Conservation (phyloP, 2,329 filamentous ascomycete genomes). For the Neoascochyta sp. region DNA sequence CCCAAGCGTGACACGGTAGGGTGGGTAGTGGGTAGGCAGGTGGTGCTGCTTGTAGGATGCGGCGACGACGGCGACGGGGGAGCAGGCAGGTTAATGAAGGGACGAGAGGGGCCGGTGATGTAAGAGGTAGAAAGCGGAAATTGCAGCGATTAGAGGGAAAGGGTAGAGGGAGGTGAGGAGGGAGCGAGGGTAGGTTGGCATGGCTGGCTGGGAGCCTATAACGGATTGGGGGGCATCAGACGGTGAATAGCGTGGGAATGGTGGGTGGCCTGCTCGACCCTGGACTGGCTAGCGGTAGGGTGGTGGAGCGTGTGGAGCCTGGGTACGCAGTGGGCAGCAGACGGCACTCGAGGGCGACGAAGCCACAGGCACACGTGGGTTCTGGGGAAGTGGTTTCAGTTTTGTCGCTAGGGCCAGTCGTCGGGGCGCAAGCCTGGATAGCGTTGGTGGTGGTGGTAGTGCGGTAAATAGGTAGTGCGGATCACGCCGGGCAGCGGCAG, state of each 20-base stretch:
- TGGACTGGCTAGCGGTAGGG: too few species aligned
- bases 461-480: too few species aligned
- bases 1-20: conserved; percentile 27
- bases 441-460: too few species aligned
- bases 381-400: conserved; percentile 40
- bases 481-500: conserved; percentile 10
- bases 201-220: conserved; percentile 37
- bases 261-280: too few species aligned
- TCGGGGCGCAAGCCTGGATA: too few species aligned
- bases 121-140: conserved; percentile 10
- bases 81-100: too few species aligned
- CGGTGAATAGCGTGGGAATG: conserved; percentile 31
- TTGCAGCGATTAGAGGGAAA: too few species aligned
- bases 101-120: conserved; percentile 11
- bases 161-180: too few species aligned
- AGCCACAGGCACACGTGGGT: conserved; percentile 37
- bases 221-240: conserved; percentile 28
- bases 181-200: conserved; percentile 21
- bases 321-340: too few species aligned
- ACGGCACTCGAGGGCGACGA: too few species aligned
- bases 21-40: too few species aligned
- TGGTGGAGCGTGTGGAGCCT: too few species aligned
- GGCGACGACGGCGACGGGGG: conserved; percentile 21
- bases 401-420: conserved; percentile 24
- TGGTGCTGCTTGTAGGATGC: conserved; percentile 14